Conservation (phyloP, 2,329 filamentous ascomycete genomes). For the Xylariaceae sp. region DNA sequence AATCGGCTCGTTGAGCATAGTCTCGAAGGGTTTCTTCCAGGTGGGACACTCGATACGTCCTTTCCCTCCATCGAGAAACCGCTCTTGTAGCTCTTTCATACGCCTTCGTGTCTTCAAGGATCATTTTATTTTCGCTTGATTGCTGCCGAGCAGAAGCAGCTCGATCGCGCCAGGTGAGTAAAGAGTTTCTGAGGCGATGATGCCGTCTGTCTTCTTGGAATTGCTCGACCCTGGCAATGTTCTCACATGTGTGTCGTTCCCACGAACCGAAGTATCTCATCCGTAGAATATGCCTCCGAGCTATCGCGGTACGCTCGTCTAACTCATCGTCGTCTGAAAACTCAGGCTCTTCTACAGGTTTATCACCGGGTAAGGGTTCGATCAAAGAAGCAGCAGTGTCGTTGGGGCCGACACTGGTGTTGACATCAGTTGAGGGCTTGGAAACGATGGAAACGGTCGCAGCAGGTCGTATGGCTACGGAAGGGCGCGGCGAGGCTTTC, state of each 20-base stretch:
- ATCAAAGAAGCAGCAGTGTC: neutral
- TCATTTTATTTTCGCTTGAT: conserved; percentile 15
- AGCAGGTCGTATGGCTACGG: neutral
- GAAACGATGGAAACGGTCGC: conserved; percentile 4
- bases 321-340: conserved; percentile 17
- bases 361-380: neutral
- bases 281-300: conserved; percentile 30
- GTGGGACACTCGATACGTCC: conserved; percentile 12
- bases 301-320: conserved; percentile 29
- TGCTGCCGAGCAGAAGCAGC: conserved; percentile 17
- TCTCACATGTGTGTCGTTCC: conserved; percentile 26
- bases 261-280: conserved; percentile 31
- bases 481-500: conserved; percentile 1
- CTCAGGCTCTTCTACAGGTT: conserved; percentile 6
- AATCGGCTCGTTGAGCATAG: conserved; percentile 26
- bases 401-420: neutral
- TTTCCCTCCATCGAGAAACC: conserved; percentile 25
- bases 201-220: conserved; percentile 20
- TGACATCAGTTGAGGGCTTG: neutral
- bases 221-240: conserved; percentile 20
- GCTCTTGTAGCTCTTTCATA: conserved; percentile 19
- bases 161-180: conserved; percentile 21
- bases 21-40: conserved; percentile 18
- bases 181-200: conserved; percentile 11
- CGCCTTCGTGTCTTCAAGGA: conserved; percentile 17